Base-by-base conservation (phyloP, 108 stramenopile species). In the Cyclostephanos tholiformis region DNA sequence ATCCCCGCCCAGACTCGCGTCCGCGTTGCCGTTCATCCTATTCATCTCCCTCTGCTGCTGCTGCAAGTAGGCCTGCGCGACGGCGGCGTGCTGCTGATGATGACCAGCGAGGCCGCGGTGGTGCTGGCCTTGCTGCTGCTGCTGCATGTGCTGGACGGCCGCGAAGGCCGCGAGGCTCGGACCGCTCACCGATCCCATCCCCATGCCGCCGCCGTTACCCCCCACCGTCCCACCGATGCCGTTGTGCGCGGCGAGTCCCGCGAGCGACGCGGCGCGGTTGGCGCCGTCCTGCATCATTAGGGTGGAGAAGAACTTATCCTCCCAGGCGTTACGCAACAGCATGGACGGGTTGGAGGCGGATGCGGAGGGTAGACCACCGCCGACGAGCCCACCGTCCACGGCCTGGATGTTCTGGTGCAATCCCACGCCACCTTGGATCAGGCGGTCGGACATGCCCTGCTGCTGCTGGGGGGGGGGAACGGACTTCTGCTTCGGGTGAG, bases 401-500 rank as follows among this genome's bases (percentile, higher is more conserved):
- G 84, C 88, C 26, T 23, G n/a, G 16, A 41, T 44, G 65, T 29
- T 19, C 9, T 55, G 19, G 64, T 35, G 62, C 29, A 57, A 12
- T 32, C 43, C 66, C 23, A 49, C 14, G 26, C 11, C 26, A 5
- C 56, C 56, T 9, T 29, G 41, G 41, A 1, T 32, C 27, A 13
- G 36, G n/a, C 58, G n/a, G n/a, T n/a, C 48, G 23, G 51, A 12
- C 13, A 29, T 19, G 32, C 13, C 19, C n/a, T n/a, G n/a, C n/a
- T n/a, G n/a, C n/a, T 14, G 32, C 22, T 29, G 59, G 22, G 71
- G 76, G 1, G 84, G 70, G 6, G 90, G 86, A 26, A 90, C 58
- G 17, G 74, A 72, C 68, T 91, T 94, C 56, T 91, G 91, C 57
- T 94, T 94, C 11, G 93, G 93, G 57, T 94, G 93, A 11, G 93